phyloP scores from a whole-genome alignment of 257 asterid species.

The Solanum pinnatisectum region DNA sequence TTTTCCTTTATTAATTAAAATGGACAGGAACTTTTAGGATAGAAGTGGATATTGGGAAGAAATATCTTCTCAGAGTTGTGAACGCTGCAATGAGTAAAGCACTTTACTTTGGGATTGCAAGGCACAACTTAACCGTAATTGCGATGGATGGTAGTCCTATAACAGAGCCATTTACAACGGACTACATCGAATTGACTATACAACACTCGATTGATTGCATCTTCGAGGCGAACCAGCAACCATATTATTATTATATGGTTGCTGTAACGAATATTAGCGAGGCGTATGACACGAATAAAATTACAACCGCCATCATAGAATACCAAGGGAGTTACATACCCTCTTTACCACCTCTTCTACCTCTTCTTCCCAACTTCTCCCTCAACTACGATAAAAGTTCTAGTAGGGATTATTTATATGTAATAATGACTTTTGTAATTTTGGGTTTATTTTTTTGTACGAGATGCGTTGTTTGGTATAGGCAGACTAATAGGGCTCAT shows the following conservation, averaged over 20 bases:
- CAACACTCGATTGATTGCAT: not conserved
- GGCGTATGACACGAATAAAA: no score
- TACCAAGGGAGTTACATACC: no score
- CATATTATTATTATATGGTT: not conserved
- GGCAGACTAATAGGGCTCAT: not conserved
- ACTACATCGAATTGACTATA: not conserved
- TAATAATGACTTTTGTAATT: no score
- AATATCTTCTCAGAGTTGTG: not conserved
- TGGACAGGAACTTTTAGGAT: not conserved
- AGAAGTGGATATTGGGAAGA: not conserved
- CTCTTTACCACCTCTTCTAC: no score
- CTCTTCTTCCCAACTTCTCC: no score
- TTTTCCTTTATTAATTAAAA: not conserved
- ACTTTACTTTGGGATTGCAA: slow-evolving; percentile 4
- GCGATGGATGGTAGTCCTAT: not conserved
- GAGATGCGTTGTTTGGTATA: not conserved
- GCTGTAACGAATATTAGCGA: not conserved
- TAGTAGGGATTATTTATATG: no score
- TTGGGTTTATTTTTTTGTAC: no score
- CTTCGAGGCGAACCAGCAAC: not conserved
- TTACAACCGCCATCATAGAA: no score
- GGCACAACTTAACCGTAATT: not conserved
- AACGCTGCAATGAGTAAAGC: not conserved
- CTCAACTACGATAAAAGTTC: no score
- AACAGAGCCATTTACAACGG: not conserved